These are phyloP conservation scores for Aspergillus aculeatinus DNA, from an alignment of 2,329 filamentous ascomycete genomes.

Conservation along the genomic window DNA sequence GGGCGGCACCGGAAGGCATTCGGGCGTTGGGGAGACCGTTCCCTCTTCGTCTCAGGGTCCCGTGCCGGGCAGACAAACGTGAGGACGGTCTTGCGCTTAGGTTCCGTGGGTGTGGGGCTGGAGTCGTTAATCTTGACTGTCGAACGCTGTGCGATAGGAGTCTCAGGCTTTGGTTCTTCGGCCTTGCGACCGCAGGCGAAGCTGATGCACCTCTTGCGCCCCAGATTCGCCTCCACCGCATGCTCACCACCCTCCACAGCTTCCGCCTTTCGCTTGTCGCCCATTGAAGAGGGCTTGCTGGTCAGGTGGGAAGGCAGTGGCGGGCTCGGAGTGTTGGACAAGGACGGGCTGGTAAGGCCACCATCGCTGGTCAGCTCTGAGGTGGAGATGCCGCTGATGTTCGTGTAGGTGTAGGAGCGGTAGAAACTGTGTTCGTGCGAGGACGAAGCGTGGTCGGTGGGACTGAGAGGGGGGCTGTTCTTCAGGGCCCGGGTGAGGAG, in stretches of 20 bases:
- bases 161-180: conserved; percentile 40
- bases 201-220: conserved; percentile 84
- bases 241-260: conserved; percentile 50
- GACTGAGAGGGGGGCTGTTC: conserved; percentile 57
- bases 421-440: conserved; percentile 58
- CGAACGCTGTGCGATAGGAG: conserved; percentile 23
- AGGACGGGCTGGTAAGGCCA: conserved; percentile 83
- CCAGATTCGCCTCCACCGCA: conserved; percentile 61
- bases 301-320: conserved; percentile 57
- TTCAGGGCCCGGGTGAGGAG: conserved; percentile 83
- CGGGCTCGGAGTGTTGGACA: conserved; percentile 84
- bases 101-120: conserved; percentile 25
- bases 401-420: conserved; percentile 63
- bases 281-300: conserved; percentile 21
- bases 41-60: conserved; percentile 27
- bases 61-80: conserved; percentile 50
- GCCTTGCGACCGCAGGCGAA: conserved; percentile 79
- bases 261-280: conserved; percentile 23
- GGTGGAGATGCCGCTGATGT: conserved; percentile 75
- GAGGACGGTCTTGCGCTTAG: conserved; percentile 46
- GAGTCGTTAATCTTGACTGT: conserved; percentile 21
- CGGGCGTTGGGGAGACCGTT: conserved; percentile 29
- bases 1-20: conserved; percentile 28
- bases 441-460: conserved; percentile 32
- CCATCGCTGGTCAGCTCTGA: conserved; percentile 94